These are phyloP conservation scores for Lomentospora prolificans DNA, from an alignment of 2,329 filamentous ascomycete species.

Conservation along the genomic window DNA sequence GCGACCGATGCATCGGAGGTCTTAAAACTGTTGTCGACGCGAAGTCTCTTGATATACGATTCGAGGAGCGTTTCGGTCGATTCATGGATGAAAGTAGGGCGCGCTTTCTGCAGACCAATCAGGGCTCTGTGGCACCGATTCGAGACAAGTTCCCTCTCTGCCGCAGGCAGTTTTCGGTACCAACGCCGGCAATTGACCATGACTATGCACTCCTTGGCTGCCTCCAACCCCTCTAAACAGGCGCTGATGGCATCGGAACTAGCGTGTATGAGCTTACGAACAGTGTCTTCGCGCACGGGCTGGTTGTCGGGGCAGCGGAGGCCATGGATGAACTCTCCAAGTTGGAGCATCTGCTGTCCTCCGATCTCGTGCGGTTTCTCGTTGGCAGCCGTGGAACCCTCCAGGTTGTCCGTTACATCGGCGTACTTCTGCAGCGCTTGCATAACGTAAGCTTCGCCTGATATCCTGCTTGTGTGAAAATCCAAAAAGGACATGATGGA, in stretches of 20 bases:
- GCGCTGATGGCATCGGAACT: conserved; percentile 29
- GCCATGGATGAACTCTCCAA: conserved; percentile 23
- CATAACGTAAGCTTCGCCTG: background rate
- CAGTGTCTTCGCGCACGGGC: conserved; percentile 20
- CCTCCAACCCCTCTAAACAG: conserved; percentile 21
- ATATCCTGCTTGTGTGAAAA: conserved; percentile 21
- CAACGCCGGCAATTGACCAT: background rate
- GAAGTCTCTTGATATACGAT: background rate
- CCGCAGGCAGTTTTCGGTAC: background rate
- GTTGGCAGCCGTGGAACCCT: background rate
- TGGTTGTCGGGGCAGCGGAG: conserved; percentile 27
- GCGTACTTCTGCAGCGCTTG: background rate
- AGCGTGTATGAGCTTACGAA: conserved; percentile 21
- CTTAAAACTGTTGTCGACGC: conserved; percentile 26
- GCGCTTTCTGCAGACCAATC: background rate
- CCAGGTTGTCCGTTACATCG: conserved; percentile 3
- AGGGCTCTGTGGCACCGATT: conserved; percentile 12
- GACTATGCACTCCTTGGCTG: background rate
- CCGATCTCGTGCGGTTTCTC: conserved; percentile 14
- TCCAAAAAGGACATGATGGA: conserved; percentile 27
- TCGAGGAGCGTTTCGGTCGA: background rate
- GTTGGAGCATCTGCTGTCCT: conserved; percentile 21
- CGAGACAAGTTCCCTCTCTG: background rate
- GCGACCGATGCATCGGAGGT: conserved; percentile 19
- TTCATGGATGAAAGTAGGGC: background rate